phyloP scores from a whole-genome alignment of 192 early-diverging fungal species.

The Backusella macrospora region DNA sequence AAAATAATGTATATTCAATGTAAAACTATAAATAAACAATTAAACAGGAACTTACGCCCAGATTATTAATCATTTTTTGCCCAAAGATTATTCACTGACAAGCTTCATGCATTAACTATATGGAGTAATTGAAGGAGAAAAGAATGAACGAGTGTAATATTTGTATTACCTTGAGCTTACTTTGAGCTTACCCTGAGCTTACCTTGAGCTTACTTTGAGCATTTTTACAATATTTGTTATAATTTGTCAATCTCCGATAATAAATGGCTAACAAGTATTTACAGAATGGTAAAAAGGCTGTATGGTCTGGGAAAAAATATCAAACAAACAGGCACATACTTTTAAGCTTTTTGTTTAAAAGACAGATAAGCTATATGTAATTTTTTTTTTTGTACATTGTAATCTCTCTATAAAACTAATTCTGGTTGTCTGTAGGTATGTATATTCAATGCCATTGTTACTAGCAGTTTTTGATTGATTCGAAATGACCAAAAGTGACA shows the following conservation, averaged over 20 bases:
- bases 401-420: background rate
- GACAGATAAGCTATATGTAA: no score
- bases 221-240: background rate
- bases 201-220: conserved; percentile 1
- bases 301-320: background rate
- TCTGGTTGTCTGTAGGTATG: background rate
- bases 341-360: no score
- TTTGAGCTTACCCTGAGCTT: background rate
- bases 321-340: background rate
- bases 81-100: background rate
- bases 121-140: conserved; percentile 9
- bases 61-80: background rate
- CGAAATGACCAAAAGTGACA: conserved; percentile 3
- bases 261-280: background rate
- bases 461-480: conserved; percentile 3
- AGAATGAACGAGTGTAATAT: background rate
- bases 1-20: background rate
- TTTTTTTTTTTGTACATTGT: background rate
- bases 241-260: conserved; percentile 1
- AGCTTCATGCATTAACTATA: conserved; percentile 2
- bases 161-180: conserved; percentile 12
- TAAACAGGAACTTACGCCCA: conserved; percentile 8
- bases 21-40: conserved; percentile 7
- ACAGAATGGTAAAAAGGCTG: background rate
- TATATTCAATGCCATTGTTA: background rate